A percentile compares a stretch with the other conserved stretches of the same genome.
phyloP scores from a whole-genome alignment of 2,329 filamentous ascomycete genomes.

The Xylaria sp. region DNA sequence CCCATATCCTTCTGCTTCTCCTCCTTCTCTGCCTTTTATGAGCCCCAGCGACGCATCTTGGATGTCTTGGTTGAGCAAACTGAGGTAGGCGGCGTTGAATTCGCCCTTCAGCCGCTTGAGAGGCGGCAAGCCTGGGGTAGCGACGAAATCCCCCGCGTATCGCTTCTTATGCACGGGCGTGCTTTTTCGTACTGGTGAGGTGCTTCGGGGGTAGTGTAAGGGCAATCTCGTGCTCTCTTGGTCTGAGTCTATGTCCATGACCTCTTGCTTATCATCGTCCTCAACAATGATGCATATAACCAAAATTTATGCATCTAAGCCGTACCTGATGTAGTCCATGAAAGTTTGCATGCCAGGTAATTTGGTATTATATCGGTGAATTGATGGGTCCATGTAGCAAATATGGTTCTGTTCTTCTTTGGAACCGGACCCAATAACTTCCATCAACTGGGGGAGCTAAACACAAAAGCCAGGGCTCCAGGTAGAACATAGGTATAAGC shows the following conservation, averaged over 20 bases:
- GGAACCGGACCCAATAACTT: not conserved
- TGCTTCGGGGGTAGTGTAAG: not conserved
- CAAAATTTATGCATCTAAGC: conserved; percentile 22
- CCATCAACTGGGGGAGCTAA: not conserved
- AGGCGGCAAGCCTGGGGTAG: conserved; percentile 39
- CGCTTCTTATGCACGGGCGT: conserved; percentile 24
- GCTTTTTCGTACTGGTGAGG: not conserved
- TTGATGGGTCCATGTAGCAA: not conserved
- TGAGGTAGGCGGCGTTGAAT: conserved; percentile 55
- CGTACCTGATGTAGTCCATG: not conserved
- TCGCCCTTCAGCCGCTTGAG: conserved; percentile 53
- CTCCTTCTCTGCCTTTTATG: conserved; percentile 38
- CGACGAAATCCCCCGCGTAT: conserved; percentile 30
- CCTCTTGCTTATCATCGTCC: not conserved
- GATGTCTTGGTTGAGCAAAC: conserved; percentile 63
- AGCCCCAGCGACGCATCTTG: conserved; percentile 54
- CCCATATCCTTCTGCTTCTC: too few relatives aligned
- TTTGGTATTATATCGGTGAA: too few relatives aligned
- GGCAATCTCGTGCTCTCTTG: not conserved
- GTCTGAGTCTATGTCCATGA: conserved; percentile 30
- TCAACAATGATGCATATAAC: conserved; percentile 32
- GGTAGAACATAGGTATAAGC: not conserved
- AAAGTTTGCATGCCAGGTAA: not conserved
- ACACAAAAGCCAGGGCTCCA: too few relatives aligned
- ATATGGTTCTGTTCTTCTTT: not conserved